A percentile compares a stretch with the other conserved stretches of the same genome.
phyloP scores from a whole-genome alignment of 768 basidiomycete species.

The Leccinum ochraceum region DNA sequence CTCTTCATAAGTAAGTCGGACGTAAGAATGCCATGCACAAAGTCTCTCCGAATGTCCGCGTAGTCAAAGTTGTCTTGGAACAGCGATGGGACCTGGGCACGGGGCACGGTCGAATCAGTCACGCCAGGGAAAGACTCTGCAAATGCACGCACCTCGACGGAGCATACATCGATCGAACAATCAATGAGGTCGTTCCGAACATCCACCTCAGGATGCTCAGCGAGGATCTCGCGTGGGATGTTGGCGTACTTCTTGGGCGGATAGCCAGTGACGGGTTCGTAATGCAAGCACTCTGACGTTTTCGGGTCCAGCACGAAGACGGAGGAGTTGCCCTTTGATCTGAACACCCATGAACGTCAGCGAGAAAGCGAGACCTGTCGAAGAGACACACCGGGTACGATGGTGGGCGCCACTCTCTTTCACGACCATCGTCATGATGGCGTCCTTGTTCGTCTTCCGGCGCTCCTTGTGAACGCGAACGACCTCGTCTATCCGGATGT shows the following conservation, averaged over 20 bases:
- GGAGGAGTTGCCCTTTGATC: conserved; percentile 70
- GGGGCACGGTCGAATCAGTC: conserved; percentile 1
- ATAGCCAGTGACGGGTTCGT: conserved; percentile 50
- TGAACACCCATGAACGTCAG: conserved; percentile 29
- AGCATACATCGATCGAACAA: conserved; percentile 91
- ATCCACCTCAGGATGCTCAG: conserved; percentile 75
- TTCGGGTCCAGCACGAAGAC: conserved; percentile 77
- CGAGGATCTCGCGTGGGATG: conserved; percentile 79
- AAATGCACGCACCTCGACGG: conserved; percentile 69
- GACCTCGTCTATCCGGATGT: conserved; percentile 86
- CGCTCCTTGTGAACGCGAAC: conserved; percentile 88
- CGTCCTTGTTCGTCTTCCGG: conserved; percentile 84
- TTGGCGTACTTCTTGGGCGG: conserved; percentile 60
- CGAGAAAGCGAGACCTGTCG: background rate
- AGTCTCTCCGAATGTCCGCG: conserved; percentile 86
- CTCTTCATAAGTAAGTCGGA: conserved; percentile 95
- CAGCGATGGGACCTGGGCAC: conserved; percentile 78
- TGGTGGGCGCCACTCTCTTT: conserved; percentile 74
- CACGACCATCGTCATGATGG: conserved; percentile 95
- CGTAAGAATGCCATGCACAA: conserved; percentile 91
- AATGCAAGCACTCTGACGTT: conserved; percentile 68
- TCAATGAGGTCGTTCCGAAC: conserved; percentile 87
- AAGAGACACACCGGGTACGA: conserved; percentile 62
- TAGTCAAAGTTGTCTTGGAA: conserved; percentile 99
- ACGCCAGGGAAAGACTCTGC: background rate